Evolutionary conservation across 495 filamentous ascomycete species (phyloP).

Genomic region (Aspergillus bridgeri): DNA sequence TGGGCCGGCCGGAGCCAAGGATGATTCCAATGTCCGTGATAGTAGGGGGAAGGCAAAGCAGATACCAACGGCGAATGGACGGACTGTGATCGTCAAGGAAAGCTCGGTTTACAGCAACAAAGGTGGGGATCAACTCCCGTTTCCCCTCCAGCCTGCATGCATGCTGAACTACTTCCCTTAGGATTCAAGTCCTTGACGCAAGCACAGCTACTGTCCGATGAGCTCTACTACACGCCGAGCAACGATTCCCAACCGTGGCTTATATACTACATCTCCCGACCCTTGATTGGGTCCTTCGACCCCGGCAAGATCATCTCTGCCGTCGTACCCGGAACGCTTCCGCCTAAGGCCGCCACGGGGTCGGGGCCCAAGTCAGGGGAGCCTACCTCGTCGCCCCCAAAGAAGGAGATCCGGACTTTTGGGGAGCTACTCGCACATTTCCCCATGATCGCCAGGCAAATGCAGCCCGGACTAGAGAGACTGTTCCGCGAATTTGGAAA

Average conservation of each 20-base stretch:
- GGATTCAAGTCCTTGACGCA: conserved; percentile 92
- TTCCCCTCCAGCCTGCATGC: not conserved
- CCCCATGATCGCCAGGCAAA: conserved; percentile 94
- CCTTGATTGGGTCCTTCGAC: conserved; percentile 82
- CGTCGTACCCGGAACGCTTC: conserved; percentile 44
- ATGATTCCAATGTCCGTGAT: conserved; percentile 77
- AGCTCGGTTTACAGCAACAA: conserved; percentile 92
- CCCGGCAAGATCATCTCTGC: conserved; percentile 64
- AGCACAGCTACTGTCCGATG: conserved; percentile 81
- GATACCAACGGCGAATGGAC: conserved; percentile 86
- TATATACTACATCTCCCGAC: conserved; percentile 92
- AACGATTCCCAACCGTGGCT: conserved; percentile 87
- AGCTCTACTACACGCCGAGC: conserved; percentile 80
- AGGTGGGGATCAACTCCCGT: conserved; percentile 50
- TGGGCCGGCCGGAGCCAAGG: conserved; percentile 56
- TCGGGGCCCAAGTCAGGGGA: conserved; percentile 35
- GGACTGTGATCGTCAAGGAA: conserved; percentile 93
- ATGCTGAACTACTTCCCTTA: conserved; percentile 34
- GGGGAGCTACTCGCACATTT: conserved; percentile 88
- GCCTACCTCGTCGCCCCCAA: conserved; percentile 48
- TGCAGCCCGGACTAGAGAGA: conserved; percentile 88
- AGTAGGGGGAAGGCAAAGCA: conserved; percentile 90
- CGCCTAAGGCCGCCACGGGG: conserved; percentile 27
- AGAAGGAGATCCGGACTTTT: conserved; percentile 89
- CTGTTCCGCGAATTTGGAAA: conserved; percentile 85